Evolutionary conservation across 2,329 filamentous ascomycete genomes (phyloP).

Genomic region (Pyrenophora seminiperda): DNA sequence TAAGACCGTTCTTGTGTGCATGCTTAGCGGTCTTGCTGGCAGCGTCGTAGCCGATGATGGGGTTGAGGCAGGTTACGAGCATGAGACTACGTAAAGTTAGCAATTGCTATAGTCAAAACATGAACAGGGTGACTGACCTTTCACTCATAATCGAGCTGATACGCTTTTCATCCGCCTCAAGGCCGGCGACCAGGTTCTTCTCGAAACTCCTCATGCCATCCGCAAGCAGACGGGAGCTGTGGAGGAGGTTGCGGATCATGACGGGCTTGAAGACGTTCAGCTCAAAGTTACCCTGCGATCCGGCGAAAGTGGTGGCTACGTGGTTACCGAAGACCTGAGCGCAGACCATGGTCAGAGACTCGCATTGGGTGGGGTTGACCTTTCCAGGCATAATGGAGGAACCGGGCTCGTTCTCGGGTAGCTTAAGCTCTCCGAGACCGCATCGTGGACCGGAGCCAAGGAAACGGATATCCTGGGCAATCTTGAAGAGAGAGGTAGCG

Average conservation of each 20-base stretch:
- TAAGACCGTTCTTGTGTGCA: conserved; percentile 96
- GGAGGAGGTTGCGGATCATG: conserved; percentile 91
- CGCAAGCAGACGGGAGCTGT: conserved; percentile 84
- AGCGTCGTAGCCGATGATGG: conserved; percentile 39
- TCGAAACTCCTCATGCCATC: conserved; percentile 96
- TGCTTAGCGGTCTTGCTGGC: conserved; percentile 61
- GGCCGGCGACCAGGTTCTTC: conserved; percentile 85
- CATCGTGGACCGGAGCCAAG: conserved; percentile 94
- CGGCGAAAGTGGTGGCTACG: conserved; percentile 87
- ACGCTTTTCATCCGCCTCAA: conserved; percentile 92
- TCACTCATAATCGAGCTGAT: conserved; percentile 91
- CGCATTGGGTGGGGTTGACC: conserved; percentile 98
- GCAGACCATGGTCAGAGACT: conserved; percentile 97
- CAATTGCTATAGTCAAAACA: not conserved
- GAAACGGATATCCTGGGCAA: conserved; percentile 97
- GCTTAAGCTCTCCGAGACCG: conserved; percentile 87
- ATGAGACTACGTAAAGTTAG: conserved; percentile 70
- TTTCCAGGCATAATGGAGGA: conserved; percentile 99
- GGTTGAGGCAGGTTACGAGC: conserved; percentile 80
- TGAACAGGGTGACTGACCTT: conserved; percentile 64
- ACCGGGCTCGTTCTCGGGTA: conserved; percentile 97
- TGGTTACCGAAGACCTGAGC: conserved; percentile 98
- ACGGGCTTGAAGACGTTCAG: conserved; percentile 99
- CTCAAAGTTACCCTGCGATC: conserved; percentile 98
- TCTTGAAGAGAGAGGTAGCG: conserved; percentile 91